Evolutionary conservation across 2,329 filamentous ascomycete species (phyloP).

Genomic region (Albifimbria verrucaria): DNA sequence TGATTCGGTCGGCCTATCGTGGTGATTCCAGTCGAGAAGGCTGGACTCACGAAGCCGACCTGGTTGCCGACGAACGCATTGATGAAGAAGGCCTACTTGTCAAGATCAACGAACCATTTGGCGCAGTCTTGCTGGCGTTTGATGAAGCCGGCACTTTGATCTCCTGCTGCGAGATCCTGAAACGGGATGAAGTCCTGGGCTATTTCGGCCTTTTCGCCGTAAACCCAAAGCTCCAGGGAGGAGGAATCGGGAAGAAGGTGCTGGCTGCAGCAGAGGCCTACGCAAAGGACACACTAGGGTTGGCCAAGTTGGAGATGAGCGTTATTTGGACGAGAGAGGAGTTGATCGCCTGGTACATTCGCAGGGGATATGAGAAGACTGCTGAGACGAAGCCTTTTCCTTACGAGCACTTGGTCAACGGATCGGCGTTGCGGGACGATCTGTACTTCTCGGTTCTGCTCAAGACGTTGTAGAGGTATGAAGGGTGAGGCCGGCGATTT

Average conservation of each 20-base stretch:
- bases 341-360: conserved; percentile 42
- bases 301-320: conserved; percentile 36
- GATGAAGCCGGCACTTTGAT: conserved; percentile 25
- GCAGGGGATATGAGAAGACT: conserved; percentile 38
- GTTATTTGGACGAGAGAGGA: conserved; percentile 41
- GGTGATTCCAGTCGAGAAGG: conserved; percentile 36
- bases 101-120: conserved; percentile 37
- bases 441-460: conserved; percentile 38
- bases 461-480: conserved; percentile 30
- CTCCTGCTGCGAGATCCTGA: conserved; percentile 42
- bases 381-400: conserved; percentile 40
- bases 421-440: conserved; percentile 36
- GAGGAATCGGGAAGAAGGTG: conserved; percentile 40
- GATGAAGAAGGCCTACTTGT: conserved; percentile 27
- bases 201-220: conserved; percentile 50
- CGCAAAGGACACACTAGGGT: conserved; percentile 28
- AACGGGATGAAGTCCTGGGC: conserved; percentile 21
- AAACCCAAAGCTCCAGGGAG: conserved; percentile 36
- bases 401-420: conserved; percentile 32
- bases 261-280: conserved; percentile 38
- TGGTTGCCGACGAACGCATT: conserved; percentile 41
- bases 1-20: conserved; percentile 43
- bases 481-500: background rate
- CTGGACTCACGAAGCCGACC: conserved; percentile 46
- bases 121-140: conserved; percentile 34